Evolutionary conservation across 768 basidiomycete genomes (phyloP), one percentile per base, ranked within the genome.

Genomic region (Boletus pseudo-olivaceus): DNA sequence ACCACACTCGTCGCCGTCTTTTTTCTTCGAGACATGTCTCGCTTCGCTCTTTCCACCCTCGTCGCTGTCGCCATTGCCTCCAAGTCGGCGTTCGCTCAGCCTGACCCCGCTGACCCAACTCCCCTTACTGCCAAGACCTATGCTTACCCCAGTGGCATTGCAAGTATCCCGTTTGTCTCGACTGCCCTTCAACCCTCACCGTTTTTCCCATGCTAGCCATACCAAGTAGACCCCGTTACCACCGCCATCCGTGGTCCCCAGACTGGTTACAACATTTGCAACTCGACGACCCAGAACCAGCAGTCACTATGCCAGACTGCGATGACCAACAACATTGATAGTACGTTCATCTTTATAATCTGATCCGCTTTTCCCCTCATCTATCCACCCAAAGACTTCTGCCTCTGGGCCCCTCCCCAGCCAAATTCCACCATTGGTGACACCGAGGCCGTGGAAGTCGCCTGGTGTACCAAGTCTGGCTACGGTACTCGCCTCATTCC

Each of bases 401-500:
- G 87, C 61, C 57, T 89, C 0, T 89, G 84, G 82, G 84, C 76
- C 6, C 80, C 86, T 1, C 64, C 75, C 0, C 60, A 60, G 0
- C 71, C 78, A 1, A 75, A 81, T 62, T 74, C 78, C 12, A 68
- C 72, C 12, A 84, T 93, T 38, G 85, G 79, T 44, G 79, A 88
- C 57, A 77, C 78, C 9, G 92, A 93, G 65, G 82, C 76, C 23
- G 71, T 76, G 49, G 84, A 81, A 61, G 85, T 93, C 20, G 82
- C 87, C 1, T 94, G 81, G 78, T 94, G 90, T 69, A 80, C 82
- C 12, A 80, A 84, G 67, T 68, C 78, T 1, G 80, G 78, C 5
- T 77, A 78, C 53, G 90, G 90, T 1, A 82, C 87, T 2, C 86
- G 90, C 53, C 63, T 86, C 47, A 88, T 93, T 26, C 87, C 87